Evolutionary conservation across 2,329 filamentous ascomycete genomes (phyloP).

Genomic region (Colletotrichum sp.): DNA sequence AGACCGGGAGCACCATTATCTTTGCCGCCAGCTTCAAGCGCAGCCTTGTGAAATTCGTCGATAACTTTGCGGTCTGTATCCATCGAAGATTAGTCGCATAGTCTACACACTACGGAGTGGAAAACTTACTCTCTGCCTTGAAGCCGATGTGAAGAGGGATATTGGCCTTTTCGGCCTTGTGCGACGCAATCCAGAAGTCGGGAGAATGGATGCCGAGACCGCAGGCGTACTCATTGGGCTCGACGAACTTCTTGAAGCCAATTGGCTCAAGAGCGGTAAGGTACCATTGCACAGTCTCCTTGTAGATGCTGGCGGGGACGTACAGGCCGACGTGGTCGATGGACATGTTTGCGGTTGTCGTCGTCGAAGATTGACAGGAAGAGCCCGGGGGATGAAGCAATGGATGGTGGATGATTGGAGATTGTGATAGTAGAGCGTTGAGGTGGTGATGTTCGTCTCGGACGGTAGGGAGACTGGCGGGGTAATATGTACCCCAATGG

Average conservation of each 20-base stretch:
- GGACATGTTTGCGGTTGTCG: conserved; percentile 27
- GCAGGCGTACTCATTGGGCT: conserved; percentile 31
- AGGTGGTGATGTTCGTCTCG: neutral
- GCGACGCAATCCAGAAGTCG: conserved; percentile 34
- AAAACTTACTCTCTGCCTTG: conserved; percentile 30
- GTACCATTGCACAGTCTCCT: conserved; percentile 36
- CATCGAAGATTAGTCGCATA: neutral
- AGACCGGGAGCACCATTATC: conserved; percentile 55
- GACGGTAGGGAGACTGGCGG: neutral
- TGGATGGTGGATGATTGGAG: neutral
- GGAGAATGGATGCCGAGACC: conserved; percentile 34
- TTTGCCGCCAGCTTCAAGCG: conserved; percentile 46
- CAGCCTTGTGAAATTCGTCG: conserved; percentile 47
- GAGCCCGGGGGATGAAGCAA: neutral
- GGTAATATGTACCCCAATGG: neutral
- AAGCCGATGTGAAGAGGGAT: conserved; percentile 35
- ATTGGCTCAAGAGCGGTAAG: conserved; percentile 37
- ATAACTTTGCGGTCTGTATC: conserved; percentile 42
- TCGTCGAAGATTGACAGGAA: neutral
- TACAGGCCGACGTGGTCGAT: conserved; percentile 39
- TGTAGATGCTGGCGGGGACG: conserved; percentile 31
- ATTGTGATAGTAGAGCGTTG: neutral
- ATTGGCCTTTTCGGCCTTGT: conserved; percentile 14
- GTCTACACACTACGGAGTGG: neutral
- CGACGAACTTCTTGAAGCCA: conserved; percentile 34